Evolutionary conservation across 495 filamentous ascomycete genomes (phyloP).

Genomic region (Cercophora scortea): DNA sequence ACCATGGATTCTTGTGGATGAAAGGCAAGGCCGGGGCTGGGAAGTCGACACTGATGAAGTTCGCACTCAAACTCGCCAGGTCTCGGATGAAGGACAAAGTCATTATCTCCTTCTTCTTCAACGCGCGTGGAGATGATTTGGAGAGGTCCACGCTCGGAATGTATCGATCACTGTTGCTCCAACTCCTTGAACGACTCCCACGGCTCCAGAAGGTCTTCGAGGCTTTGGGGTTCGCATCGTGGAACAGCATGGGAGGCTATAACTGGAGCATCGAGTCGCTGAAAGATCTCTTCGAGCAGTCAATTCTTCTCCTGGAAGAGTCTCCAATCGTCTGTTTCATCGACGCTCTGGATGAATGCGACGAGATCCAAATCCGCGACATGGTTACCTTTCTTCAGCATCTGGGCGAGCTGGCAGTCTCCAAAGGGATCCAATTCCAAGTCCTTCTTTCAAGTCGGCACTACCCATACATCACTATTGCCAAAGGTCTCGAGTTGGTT

Average conservation of each 20-base stretch:
- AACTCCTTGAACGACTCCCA: conserved; percentile 22
- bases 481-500: conserved; percentile 19
- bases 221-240: conserved; percentile 2
- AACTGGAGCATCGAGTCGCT: conserved; percentile 22
- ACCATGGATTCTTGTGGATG: conserved; percentile 50
- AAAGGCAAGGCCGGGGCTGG: conserved; percentile 49
- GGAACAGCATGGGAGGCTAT: conserved; percentile 10
- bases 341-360: conserved; percentile 39
- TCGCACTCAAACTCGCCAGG: conserved; percentile 13
- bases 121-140: conserved; percentile 30
- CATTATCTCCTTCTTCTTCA: conserved; percentile 24
- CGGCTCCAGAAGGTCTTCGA: conserved; percentile 18
- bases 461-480: conserved; percentile 38
- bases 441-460: conserved; percentile 45
- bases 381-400: conserved; percentile 29
- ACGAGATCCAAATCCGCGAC: conserved; percentile 23
- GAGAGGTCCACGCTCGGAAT: conserved; percentile 47
- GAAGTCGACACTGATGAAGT: conserved; percentile 39
- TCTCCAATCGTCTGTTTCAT: conserved; percentile 25
- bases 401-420: conserved; percentile 12
- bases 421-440: conserved; percentile 5
- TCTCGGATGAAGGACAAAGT: conserved; percentile 6
- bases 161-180: conserved; percentile 45
- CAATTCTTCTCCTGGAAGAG: conserved; percentile 15
- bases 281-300: conserved; percentile 19